Conservation (phyloP, 495 filamentous ascomycete genomes). For the Cetradonia linearis region DNA sequence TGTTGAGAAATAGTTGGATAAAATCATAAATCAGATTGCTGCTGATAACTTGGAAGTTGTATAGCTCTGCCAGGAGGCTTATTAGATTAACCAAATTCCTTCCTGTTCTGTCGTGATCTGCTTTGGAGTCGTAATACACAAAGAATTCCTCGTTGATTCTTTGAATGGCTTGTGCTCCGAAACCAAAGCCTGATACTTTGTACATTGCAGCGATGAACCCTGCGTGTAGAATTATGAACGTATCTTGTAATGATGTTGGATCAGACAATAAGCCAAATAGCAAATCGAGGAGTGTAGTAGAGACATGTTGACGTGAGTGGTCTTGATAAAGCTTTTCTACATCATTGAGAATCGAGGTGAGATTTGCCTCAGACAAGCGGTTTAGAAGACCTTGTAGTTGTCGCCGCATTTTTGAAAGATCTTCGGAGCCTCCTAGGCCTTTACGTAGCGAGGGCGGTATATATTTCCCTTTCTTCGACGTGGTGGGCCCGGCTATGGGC, state of each 20-base stretch:
- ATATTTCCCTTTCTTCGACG: slow-evolving; percentile 51
- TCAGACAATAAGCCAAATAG: slow-evolving; percentile 69
- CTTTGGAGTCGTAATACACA: slow-evolving; percentile 37
- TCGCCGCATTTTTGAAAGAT: slow-evolving; percentile 57
- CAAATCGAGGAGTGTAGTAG: slow-evolving; percentile 61
- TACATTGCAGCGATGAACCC: slow-evolving; percentile 84
- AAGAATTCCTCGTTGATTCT: slow-evolving; percentile 62
- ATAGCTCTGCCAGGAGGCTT: slow-evolving; percentile 73
- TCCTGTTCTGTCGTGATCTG: slow-evolving; percentile 34
- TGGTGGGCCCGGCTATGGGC: slow-evolving; percentile 32
- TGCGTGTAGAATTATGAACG: slow-evolving; percentile 80
- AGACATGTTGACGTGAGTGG: slow-evolving; percentile 74
- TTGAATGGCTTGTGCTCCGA: slow-evolving; percentile 77
- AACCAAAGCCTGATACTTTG: slow-evolving; percentile 74
- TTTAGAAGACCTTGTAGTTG: slow-evolving; percentile 85
- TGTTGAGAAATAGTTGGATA: slow-evolving; percentile 61
- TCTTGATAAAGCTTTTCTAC: slow-evolving; percentile 73
- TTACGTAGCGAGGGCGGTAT: slow-evolving; percentile 75
- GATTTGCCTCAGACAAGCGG: slow-evolving; percentile 79
- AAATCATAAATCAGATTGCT: slow-evolving; percentile 82
- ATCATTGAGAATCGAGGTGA: slow-evolving; percentile 68
- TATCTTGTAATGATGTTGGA: slow-evolving; percentile 64
- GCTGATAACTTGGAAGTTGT: slow-evolving; percentile 82
- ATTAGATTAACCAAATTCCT: slow-evolving; percentile 75
- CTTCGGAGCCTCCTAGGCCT: slow-evolving; percentile 53